Evolutionary conservation across 176 grass and related monocot genomes (phyloP), one percentile per base, ranked within the genome.

Genomic region (Carex littledalei): DNA sequence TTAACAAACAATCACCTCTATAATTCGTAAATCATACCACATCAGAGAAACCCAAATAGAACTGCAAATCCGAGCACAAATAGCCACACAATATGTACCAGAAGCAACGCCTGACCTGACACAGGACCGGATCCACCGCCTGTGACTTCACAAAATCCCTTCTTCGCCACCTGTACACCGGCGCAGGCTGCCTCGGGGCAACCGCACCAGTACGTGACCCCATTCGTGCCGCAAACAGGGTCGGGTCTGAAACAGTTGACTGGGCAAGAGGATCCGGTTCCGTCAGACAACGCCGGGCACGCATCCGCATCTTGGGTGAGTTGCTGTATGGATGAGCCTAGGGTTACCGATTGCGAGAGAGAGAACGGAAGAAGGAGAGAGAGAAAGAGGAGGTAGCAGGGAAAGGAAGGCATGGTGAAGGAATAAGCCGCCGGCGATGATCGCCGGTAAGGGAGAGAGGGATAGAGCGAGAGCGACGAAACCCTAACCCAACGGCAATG

Each of bases 31-130:
- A 78, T 78, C 74, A 8, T 39, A 11, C 37, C 31, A 5, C 47
- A 76, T 91, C 87, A 95, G 73, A 96, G 87, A 79, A 96, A 96
- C 84, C 94, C 94, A 56, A 96, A 79, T n/a, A 96, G 94, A 72
- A 96, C 91, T 29, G 89, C 91, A 29, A 90, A 91, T 71, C 94
- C 94, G 37, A 96, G 91, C 43, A 96, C 94, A 87, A 96, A 89
- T 67, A 96, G 94, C 94, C 94, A 96, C 76, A 96, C 94, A 74
- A 96, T 93, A 87, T 96, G 94, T 18, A 96, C 89, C 70, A 96
- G 94, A 86, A 93, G 87, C 43, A 96, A 86, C 54, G 94, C 91
- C 87, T 96, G 94, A 0, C 94, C 94, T 1, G 94, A 96, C 37
- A 96, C 87, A 72, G 91, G 85, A 21, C 91, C 86, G 2, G 93